A percentile compares a stretch with the other conserved stretches of the same genome.
phyloP scores from a whole-genome alignment of 2,329 filamentous ascomycete species.

The Amauroascus verrucosus region DNA sequence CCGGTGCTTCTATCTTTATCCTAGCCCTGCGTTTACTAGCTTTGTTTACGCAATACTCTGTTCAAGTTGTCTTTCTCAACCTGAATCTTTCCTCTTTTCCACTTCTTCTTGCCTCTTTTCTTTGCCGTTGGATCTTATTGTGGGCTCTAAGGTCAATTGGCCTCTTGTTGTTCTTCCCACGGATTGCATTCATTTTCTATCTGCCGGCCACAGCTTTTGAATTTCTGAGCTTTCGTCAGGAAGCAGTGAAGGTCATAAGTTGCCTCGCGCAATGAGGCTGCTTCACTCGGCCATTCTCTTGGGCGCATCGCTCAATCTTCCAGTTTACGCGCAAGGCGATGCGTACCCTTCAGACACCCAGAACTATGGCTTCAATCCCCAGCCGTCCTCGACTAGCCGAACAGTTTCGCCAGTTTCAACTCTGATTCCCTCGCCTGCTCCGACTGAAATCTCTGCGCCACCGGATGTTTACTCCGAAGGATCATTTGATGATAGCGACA shows the following conservation, averaged over 20 bases:
- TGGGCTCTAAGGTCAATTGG: not conserved
- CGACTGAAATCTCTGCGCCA: not conserved
- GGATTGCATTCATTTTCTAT: not conserved
- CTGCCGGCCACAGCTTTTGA: not conserved
- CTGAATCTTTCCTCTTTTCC: not conserved
- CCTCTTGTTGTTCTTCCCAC: not conserved
- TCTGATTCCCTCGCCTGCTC: not conserved
- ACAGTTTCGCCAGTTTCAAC: not conserved
- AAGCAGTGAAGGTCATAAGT: not conserved
- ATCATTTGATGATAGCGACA: not conserved
- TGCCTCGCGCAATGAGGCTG: conserved; percentile 3
- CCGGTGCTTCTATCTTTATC: not conserved
- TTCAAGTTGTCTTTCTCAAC: not conserved
- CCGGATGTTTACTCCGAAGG: not conserved
- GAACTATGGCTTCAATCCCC: not conserved
- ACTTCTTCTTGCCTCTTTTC: not conserved
- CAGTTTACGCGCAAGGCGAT: not conserved
- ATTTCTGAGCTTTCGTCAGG: not conserved
- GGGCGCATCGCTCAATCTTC: conserved; percentile 1
- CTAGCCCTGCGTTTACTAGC: not conserved
- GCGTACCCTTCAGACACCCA: not conserved
- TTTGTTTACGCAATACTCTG: not conserved
- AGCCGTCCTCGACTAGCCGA: not conserved
- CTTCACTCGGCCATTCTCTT: not conserved
- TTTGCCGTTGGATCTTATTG: not conserved